These are phyloP conservation scores for Fusarium sterilihyphosum DNA, from an alignment of 2,329 filamentous ascomycete genomes.

Conservation along the genomic window DNA sequence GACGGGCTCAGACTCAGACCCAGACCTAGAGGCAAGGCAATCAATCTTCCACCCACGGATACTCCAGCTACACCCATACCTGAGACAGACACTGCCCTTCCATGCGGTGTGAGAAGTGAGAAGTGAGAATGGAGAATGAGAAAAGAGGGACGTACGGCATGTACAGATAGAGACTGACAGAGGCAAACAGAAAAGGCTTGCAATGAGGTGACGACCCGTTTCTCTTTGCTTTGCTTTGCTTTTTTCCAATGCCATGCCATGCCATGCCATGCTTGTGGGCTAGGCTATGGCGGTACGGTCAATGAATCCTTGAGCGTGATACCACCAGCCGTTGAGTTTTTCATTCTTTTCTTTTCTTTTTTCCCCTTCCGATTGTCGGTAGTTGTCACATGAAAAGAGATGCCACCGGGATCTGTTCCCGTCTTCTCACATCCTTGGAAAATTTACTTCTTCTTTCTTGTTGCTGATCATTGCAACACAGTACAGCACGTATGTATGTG, in stretches of 20 bases:
- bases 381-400: constrained; percentile 29
- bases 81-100: constrained; percentile 25
- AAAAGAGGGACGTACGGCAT: neutral
- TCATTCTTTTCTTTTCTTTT: constrained; percentile 29
- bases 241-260: neutral
- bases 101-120: constrained; percentile 23
- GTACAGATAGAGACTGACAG: neutral
- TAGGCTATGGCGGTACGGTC: constrained; percentile 21
- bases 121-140: neutral
- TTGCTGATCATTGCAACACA: neutral
- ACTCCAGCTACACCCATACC: constrained; percentile 23
- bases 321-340: constrained; percentile 27
- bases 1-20: neutral
- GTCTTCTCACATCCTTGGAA: neutral
- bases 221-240: constrained; percentile 31
- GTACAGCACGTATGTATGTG: neutral
- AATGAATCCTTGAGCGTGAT: constrained; percentile 27
- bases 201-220: constrained; percentile 28
- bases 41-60: constrained; percentile 16
- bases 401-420: constrained; percentile 9
- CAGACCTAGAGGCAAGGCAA: neutral
- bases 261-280: constrained; percentile 10
- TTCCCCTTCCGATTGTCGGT: constrained; percentile 35
- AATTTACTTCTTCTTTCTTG: constrained; percentile 1
- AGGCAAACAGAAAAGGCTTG: neutral